These are phyloP conservation scores for Colletotrichum sp. DNA, from an alignment of 2,329 filamentous ascomycete genomes.

Conservation along the genomic window DNA sequence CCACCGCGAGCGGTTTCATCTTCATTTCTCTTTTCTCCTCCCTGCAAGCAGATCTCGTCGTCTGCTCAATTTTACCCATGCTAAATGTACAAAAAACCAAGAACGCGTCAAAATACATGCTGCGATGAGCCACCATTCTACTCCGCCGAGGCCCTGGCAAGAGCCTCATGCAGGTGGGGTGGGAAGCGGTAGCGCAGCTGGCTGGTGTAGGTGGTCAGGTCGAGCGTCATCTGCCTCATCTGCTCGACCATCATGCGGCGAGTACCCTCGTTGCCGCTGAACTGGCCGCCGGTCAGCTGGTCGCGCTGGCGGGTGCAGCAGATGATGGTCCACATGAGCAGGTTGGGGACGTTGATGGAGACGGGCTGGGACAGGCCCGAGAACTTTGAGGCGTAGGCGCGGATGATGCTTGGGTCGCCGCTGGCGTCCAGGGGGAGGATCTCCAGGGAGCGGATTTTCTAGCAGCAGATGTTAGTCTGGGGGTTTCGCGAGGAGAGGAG, in stretches of 20 bases:
- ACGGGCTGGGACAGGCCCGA: constrained; percentile 79
- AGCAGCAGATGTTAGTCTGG: constrained; percentile 2
- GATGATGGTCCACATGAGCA: constrained; percentile 92
- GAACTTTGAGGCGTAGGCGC: constrained; percentile 81
- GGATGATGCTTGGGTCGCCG: constrained; percentile 80
- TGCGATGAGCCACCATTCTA: constrained; percentile 28
- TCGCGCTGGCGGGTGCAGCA: constrained; percentile 83
- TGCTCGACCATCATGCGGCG: constrained; percentile 69
- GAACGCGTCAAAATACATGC: background rate
- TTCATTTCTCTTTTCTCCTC: background rate
- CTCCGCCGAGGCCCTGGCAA: constrained; percentile 82
- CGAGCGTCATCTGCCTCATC: constrained; percentile 81
- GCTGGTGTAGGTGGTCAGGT: constrained; percentile 92
- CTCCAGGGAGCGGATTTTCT: constrained; percentile 76
- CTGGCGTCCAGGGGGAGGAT: constrained; percentile 80
- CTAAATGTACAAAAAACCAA: background rate
- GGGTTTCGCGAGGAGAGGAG: background rate
- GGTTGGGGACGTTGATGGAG: constrained; percentile 85
- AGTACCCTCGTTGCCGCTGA: constrained; percentile 74
- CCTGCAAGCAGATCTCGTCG: background rate
- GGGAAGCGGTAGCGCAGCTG: constrained; percentile 91
- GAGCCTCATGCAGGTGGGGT: constrained; percentile 83
- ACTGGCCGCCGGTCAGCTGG: constrained; percentile 71
- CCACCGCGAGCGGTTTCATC: background rate
- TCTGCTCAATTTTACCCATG: background rate